Evolutionary conservation across 331 rosid species (phyloP).

Genomic region (Arachis monticola): DNA sequence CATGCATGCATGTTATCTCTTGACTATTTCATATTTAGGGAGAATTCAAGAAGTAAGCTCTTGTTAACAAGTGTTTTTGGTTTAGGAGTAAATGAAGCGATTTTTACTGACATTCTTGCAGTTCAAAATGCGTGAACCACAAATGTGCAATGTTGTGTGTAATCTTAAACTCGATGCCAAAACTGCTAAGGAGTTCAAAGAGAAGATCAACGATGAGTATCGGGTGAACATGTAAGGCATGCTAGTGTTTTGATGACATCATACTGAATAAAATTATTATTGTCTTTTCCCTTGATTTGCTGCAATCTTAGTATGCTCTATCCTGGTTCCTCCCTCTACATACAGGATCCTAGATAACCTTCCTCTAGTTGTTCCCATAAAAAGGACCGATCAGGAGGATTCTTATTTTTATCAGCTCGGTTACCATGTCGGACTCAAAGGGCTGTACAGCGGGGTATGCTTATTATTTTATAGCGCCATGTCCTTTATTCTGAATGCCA

Average conservation of each 20-base stretch:
- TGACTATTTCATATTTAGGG: conserved; percentile 15
- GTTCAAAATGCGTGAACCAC: conserved; percentile 97
- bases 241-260: background rate
- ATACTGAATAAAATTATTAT: background rate
- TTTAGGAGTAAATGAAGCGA: background rate
- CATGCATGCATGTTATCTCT: conserved; percentile 7
- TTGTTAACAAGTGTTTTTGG: conserved; percentile 17
- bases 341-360: conserved; percentile 96
- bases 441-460: conserved; percentile 77
- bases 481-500: conserved; percentile 23
- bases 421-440: conserved; percentile 83
- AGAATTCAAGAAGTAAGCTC: conserved; percentile 1
- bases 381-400: conserved; percentile 76
- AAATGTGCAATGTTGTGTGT: conserved; percentile 79
- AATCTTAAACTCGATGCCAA: conserved; percentile 70
- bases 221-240: conserved; percentile 84
- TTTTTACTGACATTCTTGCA: conserved; percentile 43
- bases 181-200: conserved; percentile 78
- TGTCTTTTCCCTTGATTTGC: conserved; percentile 10
- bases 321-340: conserved; percentile 31
- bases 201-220: conserved; percentile 92
- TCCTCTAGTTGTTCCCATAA: conserved; percentile 82
- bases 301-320: conserved; percentile 23
- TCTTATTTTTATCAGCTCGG: conserved; percentile 88
- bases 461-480: conserved; percentile 33